These are phyloP conservation scores for Cystobasidium sp. DNA, from an alignment of 1,284 basidiomycete species.

Conservation along the genomic window DNA sequence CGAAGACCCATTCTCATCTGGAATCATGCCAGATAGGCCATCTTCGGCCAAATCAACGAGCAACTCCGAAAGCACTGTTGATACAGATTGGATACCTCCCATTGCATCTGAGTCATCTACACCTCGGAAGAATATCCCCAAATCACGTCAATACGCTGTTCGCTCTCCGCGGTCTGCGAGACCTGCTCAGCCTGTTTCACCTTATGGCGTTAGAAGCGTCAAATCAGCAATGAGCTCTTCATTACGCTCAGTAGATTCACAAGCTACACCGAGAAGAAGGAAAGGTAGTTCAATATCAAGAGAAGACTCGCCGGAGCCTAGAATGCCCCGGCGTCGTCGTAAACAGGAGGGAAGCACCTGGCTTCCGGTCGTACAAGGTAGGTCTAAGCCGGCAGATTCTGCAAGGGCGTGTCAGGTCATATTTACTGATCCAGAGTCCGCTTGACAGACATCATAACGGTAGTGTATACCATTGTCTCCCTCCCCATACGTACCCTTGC, in stretches of 20 bases:
- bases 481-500: neutral
- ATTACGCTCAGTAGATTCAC: neutral
- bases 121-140: neutral
- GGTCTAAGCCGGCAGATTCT: neutral
- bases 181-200: neutral
- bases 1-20: neutral
- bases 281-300: neutral
- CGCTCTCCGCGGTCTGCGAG: conserved; percentile 4
- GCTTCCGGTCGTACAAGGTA: conserved; percentile 10
- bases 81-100: neutral
- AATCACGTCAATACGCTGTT: conserved; percentile 16
- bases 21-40: neutral
- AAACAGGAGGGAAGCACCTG: conserved; percentile 2
- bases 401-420: no score
- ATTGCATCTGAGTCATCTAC: neutral
- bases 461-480: neutral
- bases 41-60: conserved; percentile 6
- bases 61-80: conserved; percentile 4
- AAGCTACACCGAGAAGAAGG: neutral
- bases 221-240: neutral
- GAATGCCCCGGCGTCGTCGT: neutral
- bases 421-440: neutral
- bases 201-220: neutral
- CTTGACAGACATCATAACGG: neutral
- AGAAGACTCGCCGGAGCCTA: neutral